These are phyloP conservation scores for Eleusine indica DNA, from an alignment of 176 grass and related monocot species.

Conservation along the genomic window DNA sequence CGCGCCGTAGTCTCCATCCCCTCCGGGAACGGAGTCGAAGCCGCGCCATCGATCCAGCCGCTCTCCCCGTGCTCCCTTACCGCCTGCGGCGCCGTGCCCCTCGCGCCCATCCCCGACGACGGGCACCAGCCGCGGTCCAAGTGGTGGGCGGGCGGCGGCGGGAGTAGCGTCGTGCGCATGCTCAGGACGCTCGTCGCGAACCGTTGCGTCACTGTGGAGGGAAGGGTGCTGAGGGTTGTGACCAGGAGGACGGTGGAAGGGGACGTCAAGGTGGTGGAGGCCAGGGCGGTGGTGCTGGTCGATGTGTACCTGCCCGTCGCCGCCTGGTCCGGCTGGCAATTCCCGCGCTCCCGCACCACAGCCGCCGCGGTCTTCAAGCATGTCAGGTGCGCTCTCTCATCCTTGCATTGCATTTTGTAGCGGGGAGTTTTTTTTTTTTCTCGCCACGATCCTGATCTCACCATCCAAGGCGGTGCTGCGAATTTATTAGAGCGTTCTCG, in stretches of 20 bases:
- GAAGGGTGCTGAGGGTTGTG: constrained; percentile 52
- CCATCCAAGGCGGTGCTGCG: background rate
- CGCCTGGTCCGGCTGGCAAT: constrained; percentile 81
- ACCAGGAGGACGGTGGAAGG: constrained; percentile 26
- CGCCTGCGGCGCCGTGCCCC: constrained; percentile 39
- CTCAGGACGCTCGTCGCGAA: constrained; percentile 46
- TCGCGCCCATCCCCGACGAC: constrained; percentile 39
- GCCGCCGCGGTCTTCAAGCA: constrained; percentile 82
- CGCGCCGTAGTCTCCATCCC: constrained; percentile 55
- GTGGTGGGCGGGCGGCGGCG: constrained; percentile 39
- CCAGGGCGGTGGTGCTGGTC: constrained; percentile 60
- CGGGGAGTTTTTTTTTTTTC: background rate
- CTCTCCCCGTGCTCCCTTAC: constrained; percentile 46
- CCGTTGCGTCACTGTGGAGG: constrained; percentile 57
- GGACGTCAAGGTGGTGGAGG: constrained; percentile 22
- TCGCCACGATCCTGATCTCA: background rate
- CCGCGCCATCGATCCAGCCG: background rate
- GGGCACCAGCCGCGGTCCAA: constrained; percentile 22
- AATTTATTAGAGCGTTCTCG: background rate
- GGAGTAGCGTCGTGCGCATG: constrained; percentile 58
- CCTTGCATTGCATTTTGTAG: background rate
- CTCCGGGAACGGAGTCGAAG: background rate
- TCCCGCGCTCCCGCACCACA: constrained; percentile 49
- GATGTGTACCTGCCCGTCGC: constrained; percentile 74
- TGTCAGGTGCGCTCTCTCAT: constrained; percentile 46